Evolutionary conservation across 2,329 filamentous ascomycete species (phyloP), one percentile per base, ranked within the genome.

Genomic region (Verticillium alfalfae): DNA sequence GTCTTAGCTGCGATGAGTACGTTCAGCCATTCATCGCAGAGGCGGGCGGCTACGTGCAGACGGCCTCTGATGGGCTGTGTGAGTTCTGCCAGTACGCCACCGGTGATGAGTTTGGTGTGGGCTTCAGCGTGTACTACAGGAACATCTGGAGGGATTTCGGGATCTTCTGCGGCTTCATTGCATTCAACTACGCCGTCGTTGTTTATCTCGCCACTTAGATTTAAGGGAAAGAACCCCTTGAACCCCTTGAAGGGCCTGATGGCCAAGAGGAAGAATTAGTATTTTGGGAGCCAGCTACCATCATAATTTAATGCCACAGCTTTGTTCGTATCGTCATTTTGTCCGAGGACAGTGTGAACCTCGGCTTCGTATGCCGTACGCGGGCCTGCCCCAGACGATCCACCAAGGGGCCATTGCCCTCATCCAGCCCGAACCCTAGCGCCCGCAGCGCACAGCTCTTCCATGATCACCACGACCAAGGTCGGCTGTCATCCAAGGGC

Each of bases 131-230:
- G 8, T 84, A 79, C 58, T 86, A 88, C 56, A 71, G 71, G 1
- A 72, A 89, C 59, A 85, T 87, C 56, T 91, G 88, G 88, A 75
- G 87, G 12, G 76, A 89, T 62, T 90, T 88, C 72, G 78, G 87
- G 2, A 85, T 89, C 59, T 86, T 88, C 66, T 85, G 81, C 70
- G 85, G 77, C 0, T 91, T 84, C 67, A 84, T 88, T 22, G 70
- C 81, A 1, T 90, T 90, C 69, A 90, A 91, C 64, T 90, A 77
- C 59, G 64, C 61, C 1, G 56, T 79, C 1, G 56, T 79, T 1
- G 71, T 79, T 0, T 79, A 73, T 56, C 22, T 76, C 0, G 71
- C 73, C 5, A 79, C 77, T 0, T 79, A 68, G 69, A n/a, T 79
- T 78, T 62, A 69, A 70, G 45, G 76, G 72, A 0, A 77, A 70